Evolutionary conservation across 2,329 filamentous ascomycete species (phyloP), one percentile per base, ranked within the genome.

Genomic region (Colletotrichum sp.): DNA sequence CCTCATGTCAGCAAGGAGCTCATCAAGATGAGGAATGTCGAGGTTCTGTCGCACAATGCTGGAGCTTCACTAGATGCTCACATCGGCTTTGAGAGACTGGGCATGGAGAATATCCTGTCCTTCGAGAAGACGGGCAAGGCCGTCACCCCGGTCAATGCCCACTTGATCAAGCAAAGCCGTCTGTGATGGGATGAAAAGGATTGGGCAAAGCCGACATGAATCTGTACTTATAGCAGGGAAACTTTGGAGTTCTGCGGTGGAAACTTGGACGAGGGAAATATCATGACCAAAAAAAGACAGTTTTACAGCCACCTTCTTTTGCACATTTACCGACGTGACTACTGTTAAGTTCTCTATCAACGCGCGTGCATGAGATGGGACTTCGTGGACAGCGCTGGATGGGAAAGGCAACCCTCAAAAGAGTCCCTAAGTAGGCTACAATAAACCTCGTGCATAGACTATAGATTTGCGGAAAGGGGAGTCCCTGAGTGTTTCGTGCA

Each of bases 1-100:
- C 93, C 93, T 4, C 75, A 75, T 4, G 75, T 77, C 8, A 75
- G 65, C 70, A 75, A 73, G 70, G 73, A 75, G 24, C 70, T 75
- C 16, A 65, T 75, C 21, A 68, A 65, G 56, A 75, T 75, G 73
- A 64, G 48, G 43, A 75, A 75, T 36, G 73, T 75, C 16, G 73
- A 75, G 58, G 64, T 75, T 10, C 70, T 75, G 18, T 75, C 73
- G 15, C 73, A 75, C 43, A 75, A 75, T 30, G 73, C 73, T 8
- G 73, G 73, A n/a, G 73, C 73, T 12, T 75, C 73, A 21, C 43
- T 75, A 12, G 73, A 75, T 13, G 73, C 73, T 0, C 73, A 75
- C 58, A 73, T 75, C 9, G 73, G 73, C n/a, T 75, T 75, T 30
- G 73, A 75, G 64, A 73, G 48, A 21, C 64, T 75, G 13, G 73